Base-by-base conservation (phyloP, 2,329 filamentous ascomycete species). In the Penicillium sp. region DNA sequence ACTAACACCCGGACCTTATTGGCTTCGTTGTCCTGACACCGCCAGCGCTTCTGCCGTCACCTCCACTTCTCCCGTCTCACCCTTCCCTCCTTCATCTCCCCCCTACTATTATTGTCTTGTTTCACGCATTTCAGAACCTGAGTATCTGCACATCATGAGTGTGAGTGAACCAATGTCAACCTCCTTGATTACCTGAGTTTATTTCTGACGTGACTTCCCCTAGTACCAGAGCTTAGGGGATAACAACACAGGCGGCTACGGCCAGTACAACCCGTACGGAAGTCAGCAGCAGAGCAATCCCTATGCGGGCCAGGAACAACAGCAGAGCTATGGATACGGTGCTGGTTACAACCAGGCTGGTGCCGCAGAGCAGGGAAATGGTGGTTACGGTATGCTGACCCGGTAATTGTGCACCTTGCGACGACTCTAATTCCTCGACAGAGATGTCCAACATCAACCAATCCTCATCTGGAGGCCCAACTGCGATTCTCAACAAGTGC, bases 401-500 rank as follows among this genome's bases (percentile, higher is more conserved):
- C 39, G 47, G 39, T 25, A 53, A 55, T 54, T 21, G 50, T 54
- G 48, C 56, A 44, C 49, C 29, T 23, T 42, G 58, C 47, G 46
- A 54, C 55, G 16, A 58, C 51, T 25, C 6, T 67, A 25, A 72
- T 31, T 12, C 0, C 18, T 4, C 13, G 3, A 27, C 61, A 77
- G 78, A 75, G 72, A 80, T 80, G 76, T 64, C 63, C 55, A 65
- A 65, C 60, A 57, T 65, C 58, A 68, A 58, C 39, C 67, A 66
- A 37, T 35, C 18, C 29, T 58, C 62, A 35, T 57, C 61, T 35
- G 68, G 75, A 63, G 84, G 91, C 72, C 85, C 88, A 41, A 91
- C 90, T 70, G 84, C 84, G 54, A 88, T 96, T 63, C 82, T 97
- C 57, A 90, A 95, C 76, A 88, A 94, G 72, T 94, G 90, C 76